Base-by-base conservation (phyloP, 1,284 basidiomycete species). In the Neotropicomus parvogracilis region DNA sequence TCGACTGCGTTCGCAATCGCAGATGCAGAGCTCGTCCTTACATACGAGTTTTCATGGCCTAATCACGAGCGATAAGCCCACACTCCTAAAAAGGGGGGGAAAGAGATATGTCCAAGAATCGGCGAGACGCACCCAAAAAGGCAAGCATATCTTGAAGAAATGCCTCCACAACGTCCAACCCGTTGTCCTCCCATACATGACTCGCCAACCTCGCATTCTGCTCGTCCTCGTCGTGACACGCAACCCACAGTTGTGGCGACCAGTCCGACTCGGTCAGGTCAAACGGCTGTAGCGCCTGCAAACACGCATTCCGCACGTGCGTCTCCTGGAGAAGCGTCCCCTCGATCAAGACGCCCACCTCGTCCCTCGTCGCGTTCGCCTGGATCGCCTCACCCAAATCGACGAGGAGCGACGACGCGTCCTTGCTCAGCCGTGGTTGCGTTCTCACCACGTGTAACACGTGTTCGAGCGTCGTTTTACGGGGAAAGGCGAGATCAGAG, bases 131-230 rank as follows among this genome's bases (percentile, higher is more conserved):
- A 90, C 90, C 86, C 20, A 98, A 76, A 61, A 84, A 90, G 0
- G 70, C 66, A 10, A 92, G 65, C 14, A 98, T 71, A 36, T 77
- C 72, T 2, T 67, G 64, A 1, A 91, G 69, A 66, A 85, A 97
- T 4, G 67, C 69, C 58, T 91, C 88, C 0, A 90, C 82, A 6
- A 97, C 82, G 60, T 98, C 93, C 31, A 99, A 70, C 11, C 91
- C 95, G 59, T 99, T 99, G 60, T 99, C 97, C 50, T 97, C 94
- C 95, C 95, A 99, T 11, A 94, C 68, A 59, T 87, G 83, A 24
- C 75, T 73, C 8, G 95, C 95, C 33, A 98, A 72, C 37, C 86
- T 77, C 0, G 85, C 84, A 56, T 97, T 97, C 62, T 95, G 91
- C 57, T 93, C 91, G 63, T 99, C 95, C 6, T 81, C 80, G 54